phyloP scores from a whole-genome alignment of 2,329 filamentous ascomycete species.

The Aureobasidium leucospermi region DNA sequence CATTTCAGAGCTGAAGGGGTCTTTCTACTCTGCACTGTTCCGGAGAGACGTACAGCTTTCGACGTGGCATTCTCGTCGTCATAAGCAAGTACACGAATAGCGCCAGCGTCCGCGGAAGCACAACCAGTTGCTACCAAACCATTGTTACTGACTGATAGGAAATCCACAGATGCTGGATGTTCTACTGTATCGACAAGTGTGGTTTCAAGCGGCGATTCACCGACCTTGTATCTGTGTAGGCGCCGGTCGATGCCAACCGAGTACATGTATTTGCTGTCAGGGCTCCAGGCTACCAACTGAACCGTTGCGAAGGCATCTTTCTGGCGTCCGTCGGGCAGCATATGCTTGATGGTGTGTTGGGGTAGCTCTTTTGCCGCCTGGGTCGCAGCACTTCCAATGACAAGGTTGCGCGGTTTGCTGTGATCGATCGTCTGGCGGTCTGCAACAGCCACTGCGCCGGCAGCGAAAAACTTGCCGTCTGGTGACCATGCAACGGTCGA shows the following conservation, averaged over 20 bases:
- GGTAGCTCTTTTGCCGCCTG: slow-evolving; percentile 45
- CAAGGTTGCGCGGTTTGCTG: slow-evolving; percentile 50
- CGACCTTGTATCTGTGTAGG: slow-evolving; percentile 11
- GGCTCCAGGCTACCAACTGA: slow-evolving; percentile 46
- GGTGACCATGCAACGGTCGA: slow-evolving; percentile 50
- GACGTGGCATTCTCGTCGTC: background rate
- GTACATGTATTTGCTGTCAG: slow-evolving; percentile 38
- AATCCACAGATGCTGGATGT: slow-evolving; percentile 44
- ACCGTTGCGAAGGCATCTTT: slow-evolving; percentile 50
- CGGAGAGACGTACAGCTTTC: slow-evolving; percentile 11
- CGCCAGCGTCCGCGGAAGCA: slow-evolving; percentile 16
- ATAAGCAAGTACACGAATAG: slow-evolving; percentile 28
- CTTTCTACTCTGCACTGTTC: background rate
- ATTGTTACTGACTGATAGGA: slow-evolving; percentile 40
- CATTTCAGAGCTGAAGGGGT: slow-evolving; percentile 42
- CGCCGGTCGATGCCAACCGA: slow-evolving; percentile 22
- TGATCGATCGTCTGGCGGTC: slow-evolving; percentile 53
- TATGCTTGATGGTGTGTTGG: slow-evolving; percentile 43
- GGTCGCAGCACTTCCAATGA: slow-evolving; percentile 41
- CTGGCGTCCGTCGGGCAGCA: slow-evolving; percentile 41
- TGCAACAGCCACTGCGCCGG: slow-evolving; percentile 49
- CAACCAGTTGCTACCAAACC: slow-evolving; percentile 44
- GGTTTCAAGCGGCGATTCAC: background rate
- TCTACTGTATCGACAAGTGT: slow-evolving; percentile 21
- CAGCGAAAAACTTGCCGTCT: slow-evolving; percentile 48